phyloP scores from a whole-genome alignment of 495 filamentous ascomycete species.

The Aspergillus diversus region DNA sequence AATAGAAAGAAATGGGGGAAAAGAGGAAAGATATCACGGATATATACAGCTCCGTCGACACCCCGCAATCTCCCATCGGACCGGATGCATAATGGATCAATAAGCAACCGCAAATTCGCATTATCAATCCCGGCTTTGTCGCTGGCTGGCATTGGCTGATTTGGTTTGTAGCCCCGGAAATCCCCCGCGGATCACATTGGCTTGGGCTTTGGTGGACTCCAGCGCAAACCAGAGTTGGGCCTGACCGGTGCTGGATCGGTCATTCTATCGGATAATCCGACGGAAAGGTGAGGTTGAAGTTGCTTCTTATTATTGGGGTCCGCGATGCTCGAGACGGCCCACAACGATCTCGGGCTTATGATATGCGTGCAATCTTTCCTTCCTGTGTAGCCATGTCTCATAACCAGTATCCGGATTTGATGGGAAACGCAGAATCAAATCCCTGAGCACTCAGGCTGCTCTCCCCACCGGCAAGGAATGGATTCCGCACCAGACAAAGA shows the following conservation, averaged over 20 bases:
- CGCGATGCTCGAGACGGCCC: too few species aligned
- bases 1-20: conserved; percentile 9
- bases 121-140: not conserved
- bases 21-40: conserved; percentile 1
- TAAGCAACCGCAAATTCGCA: conserved; percentile 7
- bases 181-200: not conserved
- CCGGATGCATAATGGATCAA: conserved; percentile 10
- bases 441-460: not conserved
- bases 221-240: not conserved
- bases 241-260: not conserved
- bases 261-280: too few species aligned
- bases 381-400: too few species aligned
- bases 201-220: not conserved
- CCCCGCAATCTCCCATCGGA: not conserved
- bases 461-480: not conserved
- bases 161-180: not conserved
- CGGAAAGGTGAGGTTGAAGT: not conserved
- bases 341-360: too few species aligned
- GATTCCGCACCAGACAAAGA: conserved; percentile 1
- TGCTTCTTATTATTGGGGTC: not conserved
- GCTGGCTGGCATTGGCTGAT: conserved; percentile 3
- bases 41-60: not conserved
- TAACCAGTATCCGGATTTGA: too few species aligned
- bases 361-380: too few species aligned
- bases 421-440: too few species aligned